phyloP scores from a whole-genome alignment of 179 eudicot species.

The Sideroxylon spinosum region DNA sequence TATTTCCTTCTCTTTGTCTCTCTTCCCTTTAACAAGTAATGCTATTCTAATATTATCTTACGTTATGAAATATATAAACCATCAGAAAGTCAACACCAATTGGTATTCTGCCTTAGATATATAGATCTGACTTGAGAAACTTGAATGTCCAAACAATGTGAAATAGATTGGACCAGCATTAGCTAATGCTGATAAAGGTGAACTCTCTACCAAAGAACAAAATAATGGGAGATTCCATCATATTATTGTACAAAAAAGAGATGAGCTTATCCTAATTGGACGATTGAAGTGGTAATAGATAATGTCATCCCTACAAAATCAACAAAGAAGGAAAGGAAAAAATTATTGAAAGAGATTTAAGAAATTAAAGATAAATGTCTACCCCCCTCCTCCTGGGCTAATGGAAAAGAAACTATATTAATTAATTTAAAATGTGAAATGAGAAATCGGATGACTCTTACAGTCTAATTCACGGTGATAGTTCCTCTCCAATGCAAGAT shows the following conservation, averaged over 20 bases:
- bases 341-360: neutral
- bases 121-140: no score
- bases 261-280: neutral
- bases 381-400: neutral
- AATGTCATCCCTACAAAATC: neutral
- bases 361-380: neutral
- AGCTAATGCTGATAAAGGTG: neutral
- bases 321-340: neutral
- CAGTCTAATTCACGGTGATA: conserved; percentile 49
- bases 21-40: neutral
- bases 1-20: neutral
- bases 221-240: neutral
- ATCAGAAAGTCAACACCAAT: neutral
- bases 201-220: neutral
- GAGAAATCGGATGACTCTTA: conserved; percentile 30
- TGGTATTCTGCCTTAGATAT: neutral
- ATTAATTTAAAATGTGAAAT: neutral
- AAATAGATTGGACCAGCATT: no score
- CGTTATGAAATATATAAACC: neutral
- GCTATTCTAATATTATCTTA: neutral
- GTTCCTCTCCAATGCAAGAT: conserved; percentile 72
- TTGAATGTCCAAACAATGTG: no score
- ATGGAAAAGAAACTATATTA: neutral
- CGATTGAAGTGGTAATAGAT: neutral
- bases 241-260: neutral